Evolutionary conservation across 2,329 filamentous ascomycete species (phyloP).

Genomic region (Cercospora berteroae): DNA sequence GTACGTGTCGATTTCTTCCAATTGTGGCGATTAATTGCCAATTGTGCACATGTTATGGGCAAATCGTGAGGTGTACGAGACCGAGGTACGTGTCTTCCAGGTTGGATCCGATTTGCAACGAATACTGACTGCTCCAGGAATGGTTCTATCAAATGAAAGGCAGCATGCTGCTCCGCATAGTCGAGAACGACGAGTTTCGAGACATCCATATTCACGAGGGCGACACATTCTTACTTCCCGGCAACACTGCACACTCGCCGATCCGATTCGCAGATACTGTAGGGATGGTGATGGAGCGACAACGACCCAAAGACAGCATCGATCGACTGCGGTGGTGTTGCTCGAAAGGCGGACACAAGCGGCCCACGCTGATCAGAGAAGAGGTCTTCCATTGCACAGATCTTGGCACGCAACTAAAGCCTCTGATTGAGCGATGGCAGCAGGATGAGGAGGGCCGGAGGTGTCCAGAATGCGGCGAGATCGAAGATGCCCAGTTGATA

Average conservation of each 20-base stretch:
- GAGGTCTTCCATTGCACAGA: constrained; percentile 83
- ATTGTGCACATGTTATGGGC: neutral
- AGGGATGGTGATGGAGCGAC: constrained; percentile 89
- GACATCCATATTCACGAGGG: constrained; percentile 90
- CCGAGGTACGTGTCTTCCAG: constrained; percentile 38
- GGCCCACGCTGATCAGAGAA: constrained; percentile 67
- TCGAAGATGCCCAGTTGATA: constrained; percentile 15
- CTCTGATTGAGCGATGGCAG: constrained; percentile 79
- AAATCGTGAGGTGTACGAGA: constrained; percentile 55
- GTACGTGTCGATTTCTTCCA: neutral
- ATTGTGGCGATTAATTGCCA: neutral
- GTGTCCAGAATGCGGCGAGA: constrained; percentile 68
- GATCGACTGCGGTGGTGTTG: constrained; percentile 94
- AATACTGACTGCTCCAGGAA: constrained; percentile 55
- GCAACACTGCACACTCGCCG: constrained; percentile 89
- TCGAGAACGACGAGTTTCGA: constrained; percentile 68
- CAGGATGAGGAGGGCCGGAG: constrained; percentile 65
- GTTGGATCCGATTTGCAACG: too few relatives aligned
- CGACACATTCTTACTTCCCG: constrained; percentile 86
- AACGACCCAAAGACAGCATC: constrained; percentile 65
- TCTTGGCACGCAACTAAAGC: constrained; percentile 90
- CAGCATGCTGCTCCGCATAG: constrained; percentile 88
- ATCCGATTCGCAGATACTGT: constrained; percentile 90
- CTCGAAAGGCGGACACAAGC: constrained; percentile 54
- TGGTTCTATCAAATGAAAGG: constrained; percentile 98